Evolutionary conservation across 2,329 filamentous ascomycete genomes (phyloP).

Genomic region (Microsporum canis): DNA sequence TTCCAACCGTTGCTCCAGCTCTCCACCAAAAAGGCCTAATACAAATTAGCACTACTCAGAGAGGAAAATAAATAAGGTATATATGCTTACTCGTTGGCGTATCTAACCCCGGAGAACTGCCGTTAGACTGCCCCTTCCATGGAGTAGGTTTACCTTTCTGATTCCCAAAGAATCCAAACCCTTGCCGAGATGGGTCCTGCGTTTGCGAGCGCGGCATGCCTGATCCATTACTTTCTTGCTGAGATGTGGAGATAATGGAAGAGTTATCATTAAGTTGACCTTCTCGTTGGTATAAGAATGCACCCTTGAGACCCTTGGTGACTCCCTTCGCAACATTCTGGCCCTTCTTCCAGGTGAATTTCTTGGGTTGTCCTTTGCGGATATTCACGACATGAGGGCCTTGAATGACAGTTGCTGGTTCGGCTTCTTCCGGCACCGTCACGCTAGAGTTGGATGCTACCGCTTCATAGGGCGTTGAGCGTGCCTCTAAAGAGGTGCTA

Average conservation of each 20-base stretch:
- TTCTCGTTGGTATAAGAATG: conserved; percentile 57
- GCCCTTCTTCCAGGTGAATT: conserved; percentile 98
- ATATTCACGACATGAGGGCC: conserved; percentile 94
- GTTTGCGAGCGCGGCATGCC: conserved; percentile 29
- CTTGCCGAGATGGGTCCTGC: conserved; percentile 43
- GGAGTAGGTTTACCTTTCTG: conserved; percentile 34
- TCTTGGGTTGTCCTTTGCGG: conserved; percentile 84
- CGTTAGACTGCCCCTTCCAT: conserved; percentile 33
- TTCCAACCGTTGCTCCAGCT: conserved; percentile 73
- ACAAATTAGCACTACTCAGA: conserved; percentile 8
- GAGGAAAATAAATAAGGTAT: background rate
- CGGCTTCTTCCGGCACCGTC: conserved; percentile 53
- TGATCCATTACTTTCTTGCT: conserved; percentile 17
- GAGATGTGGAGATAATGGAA: conserved; percentile 48
- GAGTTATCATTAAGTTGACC: conserved; percentile 52
- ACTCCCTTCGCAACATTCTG: conserved; percentile 91
- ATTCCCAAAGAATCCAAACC: conserved; percentile 59
- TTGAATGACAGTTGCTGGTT: conserved; percentile 47
- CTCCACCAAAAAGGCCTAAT: conserved; percentile 69
- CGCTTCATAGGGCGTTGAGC: conserved; percentile 37
- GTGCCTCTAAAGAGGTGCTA: conserved; percentile 32
- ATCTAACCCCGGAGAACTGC: conserved; percentile 32
- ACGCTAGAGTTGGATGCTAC: conserved; percentile 47
- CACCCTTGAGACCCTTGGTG: conserved; percentile 84
- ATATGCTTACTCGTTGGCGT: conserved; percentile 28